Evolutionary conservation across 2,329 filamentous ascomycete species (phyloP).

Genomic region (Aureobasidium leucospermi): DNA sequence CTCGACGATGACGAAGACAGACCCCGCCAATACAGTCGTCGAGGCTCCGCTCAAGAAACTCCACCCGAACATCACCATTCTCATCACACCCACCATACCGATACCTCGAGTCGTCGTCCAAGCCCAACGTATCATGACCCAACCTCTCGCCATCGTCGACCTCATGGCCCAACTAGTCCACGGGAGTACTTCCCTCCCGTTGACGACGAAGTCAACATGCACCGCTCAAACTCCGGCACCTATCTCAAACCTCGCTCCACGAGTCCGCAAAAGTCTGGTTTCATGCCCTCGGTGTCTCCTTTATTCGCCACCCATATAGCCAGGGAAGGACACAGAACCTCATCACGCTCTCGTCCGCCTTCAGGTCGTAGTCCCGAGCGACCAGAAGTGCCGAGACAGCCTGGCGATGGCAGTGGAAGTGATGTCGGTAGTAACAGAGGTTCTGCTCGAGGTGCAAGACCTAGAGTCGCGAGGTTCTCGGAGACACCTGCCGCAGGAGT

Average conservation of each 20-base stretch:
- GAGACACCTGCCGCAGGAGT: not conserved
- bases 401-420: slow-evolving; percentile 6
- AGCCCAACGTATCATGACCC: slow-evolving; percentile 3
- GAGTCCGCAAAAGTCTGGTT: slow-evolving; percentile 24
- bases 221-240: slow-evolving; percentile 15
- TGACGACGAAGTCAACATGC: slow-evolving; percentile 13
- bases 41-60: slow-evolving; percentile 19
- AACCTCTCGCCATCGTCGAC: slow-evolving; percentile 22
- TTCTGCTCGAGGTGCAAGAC: not conserved
- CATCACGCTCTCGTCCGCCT: slow-evolving; percentile 5
- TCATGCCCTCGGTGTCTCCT: slow-evolving; percentile 38
- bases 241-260: slow-evolving; percentile 17
- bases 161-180: slow-evolving; percentile 35
- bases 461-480: not conserved
- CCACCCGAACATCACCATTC: slow-evolving; percentile 25
- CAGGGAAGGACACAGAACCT: slow-evolving; percentile 11
- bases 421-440: slow-evolving; percentile 1
- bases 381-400: not conserved
- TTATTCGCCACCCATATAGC: slow-evolving; percentile 42
- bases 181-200: slow-evolving; percentile 22
- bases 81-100: slow-evolving; percentile 27
- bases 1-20: slow-evolving; percentile 13
- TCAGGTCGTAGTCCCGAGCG: slow-evolving; percentile 8
- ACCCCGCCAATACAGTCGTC: not conserved
- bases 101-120: slow-evolving; percentile 15